A percentile compares a stretch with the other conserved stretches of the same genome.
phyloP scores from a whole-genome alignment of 768 basidiomycete genomes.

The Tylopilus subfusipes region DNA sequence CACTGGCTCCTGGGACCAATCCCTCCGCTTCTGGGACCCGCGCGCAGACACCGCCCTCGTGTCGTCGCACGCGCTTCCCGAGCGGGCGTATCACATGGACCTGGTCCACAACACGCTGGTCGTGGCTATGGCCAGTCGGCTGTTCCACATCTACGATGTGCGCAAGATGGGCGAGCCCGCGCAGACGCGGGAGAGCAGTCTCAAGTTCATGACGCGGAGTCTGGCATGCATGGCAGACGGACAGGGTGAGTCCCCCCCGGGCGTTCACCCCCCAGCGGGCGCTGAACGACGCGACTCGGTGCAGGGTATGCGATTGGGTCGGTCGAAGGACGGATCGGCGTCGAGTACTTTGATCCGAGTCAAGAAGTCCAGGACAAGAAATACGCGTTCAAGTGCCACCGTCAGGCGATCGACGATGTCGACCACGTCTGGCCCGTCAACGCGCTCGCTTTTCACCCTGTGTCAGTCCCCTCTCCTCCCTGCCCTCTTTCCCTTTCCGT shows the following conservation, averaged over 20 bases:
- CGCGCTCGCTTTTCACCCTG: conserved; percentile 89
- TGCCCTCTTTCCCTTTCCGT: too few relatives aligned
- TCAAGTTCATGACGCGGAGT: conserved; percentile 93
- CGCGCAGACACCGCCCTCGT: conserved; percentile 57
- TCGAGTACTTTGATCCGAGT: conserved; percentile 91
- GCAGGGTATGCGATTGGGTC: conserved; percentile 86
- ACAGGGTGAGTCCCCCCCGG: conserved; percentile 52
- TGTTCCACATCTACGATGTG: conserved; percentile 88
- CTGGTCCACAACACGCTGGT: conserved; percentile 76
- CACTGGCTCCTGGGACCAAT: conserved; percentile 91
- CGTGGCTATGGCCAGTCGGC: conserved; percentile 87
- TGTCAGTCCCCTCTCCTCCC: conserved; percentile 50
- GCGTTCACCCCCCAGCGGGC: too few relatives aligned
- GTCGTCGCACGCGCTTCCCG: conserved; percentile 63
- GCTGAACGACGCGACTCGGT: not conserved
- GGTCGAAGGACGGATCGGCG: conserved; percentile 93
- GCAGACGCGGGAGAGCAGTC: conserved; percentile 84
- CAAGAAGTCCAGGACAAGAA: conserved; percentile 71
- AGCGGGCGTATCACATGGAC: conserved; percentile 84
- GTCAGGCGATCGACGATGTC: conserved; percentile 82
- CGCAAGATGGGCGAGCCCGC: conserved; percentile 71
- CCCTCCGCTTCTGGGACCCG: conserved; percentile 85
- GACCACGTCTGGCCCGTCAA: conserved; percentile 99
- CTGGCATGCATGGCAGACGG: conserved; percentile 92
- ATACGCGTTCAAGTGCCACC: conserved; percentile 93